phyloP scores from a whole-genome alignment of 202 grass and related monocot species.

The Panicum hallii region DNA sequence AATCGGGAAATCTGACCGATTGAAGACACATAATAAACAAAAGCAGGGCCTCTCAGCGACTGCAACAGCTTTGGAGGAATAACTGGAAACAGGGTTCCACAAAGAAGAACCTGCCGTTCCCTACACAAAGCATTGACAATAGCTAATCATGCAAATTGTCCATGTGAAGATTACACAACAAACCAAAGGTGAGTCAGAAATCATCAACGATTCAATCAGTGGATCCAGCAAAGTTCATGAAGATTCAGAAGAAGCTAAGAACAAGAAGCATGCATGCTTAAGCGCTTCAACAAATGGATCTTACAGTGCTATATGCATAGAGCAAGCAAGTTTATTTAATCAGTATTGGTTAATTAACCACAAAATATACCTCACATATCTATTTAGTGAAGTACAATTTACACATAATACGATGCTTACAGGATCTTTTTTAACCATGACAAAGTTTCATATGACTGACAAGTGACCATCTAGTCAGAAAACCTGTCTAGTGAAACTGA shows the following conservation, averaged over 20 bases:
- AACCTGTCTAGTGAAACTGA: not conserved
- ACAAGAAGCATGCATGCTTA: not conserved
- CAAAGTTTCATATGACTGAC: slow-evolving; percentile 20
- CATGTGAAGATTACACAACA: slow-evolving; percentile 24
- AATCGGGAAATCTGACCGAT: slow-evolving; percentile 69
- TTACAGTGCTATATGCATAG: slow-evolving; percentile 20
- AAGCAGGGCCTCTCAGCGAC: slow-evolving; percentile 74
- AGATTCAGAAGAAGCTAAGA: not conserved
- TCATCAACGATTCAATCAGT: slow-evolving; percentile 20
- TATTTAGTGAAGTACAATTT: not conserved
- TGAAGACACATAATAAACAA: slow-evolving; percentile 85
- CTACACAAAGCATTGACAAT: slow-evolving; percentile 49
- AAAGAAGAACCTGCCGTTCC: slow-evolving; percentile 57
- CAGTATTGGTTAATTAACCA: slow-evolving; percentile 2
- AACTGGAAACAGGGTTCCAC: slow-evolving; percentile 56
- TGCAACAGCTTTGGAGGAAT: slow-evolving; percentile 74
- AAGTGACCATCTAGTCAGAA: not conserved
- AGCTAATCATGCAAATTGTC: slow-evolving; percentile 18
- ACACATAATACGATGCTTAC: slow-evolving; percentile 11
- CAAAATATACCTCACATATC: slow-evolving; percentile 10
- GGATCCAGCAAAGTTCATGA: not conserved
- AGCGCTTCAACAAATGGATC: slow-evolving; percentile 34
- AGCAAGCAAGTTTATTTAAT: slow-evolving; percentile 28
- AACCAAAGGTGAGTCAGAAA: slow-evolving; percentile 19
- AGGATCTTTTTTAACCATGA: not conserved